Evolutionary conservation across 2,329 filamentous ascomycete species (phyloP), one percentile per base, ranked within the genome.

Genomic region (Fusarium nanum): DNA sequence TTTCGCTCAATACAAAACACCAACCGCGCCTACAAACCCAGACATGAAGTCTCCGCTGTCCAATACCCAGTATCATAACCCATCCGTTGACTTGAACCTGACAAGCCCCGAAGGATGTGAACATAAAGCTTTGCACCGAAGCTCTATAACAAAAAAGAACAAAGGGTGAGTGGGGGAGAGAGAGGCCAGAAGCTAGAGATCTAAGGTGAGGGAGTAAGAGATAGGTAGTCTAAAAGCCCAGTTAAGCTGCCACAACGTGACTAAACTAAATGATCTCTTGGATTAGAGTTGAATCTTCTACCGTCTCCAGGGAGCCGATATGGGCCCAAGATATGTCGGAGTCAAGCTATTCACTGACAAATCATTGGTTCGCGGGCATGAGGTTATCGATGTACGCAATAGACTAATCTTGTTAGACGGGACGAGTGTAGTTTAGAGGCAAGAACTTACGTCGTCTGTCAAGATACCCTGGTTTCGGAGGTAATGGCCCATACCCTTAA

Each of bases 401-500:
- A n/a, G 76, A 68, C 76, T 78, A 25, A 18, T n/a, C 12, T 3
- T 30, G 16, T 60, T 71, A 55, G 73, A 63, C 22, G 18, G 12
- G 41, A 25, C 14, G 16, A 18, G 11, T n/a, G 18, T n/a, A 14
- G 9, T 27, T n/a, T 12, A 27, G 4, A 42, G 20, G 34, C 50
- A 59, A 13, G 23, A 28, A 72, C 78, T 62, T 68, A 81, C 80
- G 34, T 71, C 72, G 46, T 76, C 73, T 34, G 78, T 66, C 49
- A 81, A 70, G 44, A 81, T 73, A n/a, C 87, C 88, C 78, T 92
- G 89, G 76, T 91, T 91, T 66, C 84, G 84, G 42, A 92, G 82
- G 75, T 91, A 91, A 70, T 87, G 86, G 59, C 85, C 84, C 77
- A 92, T 88, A 10, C 85, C 84, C 77, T 86, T 88, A 27, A 94